Conservation (phyloP, 495 filamentous ascomycete genomes). For the Copromyces sp. region DNA sequence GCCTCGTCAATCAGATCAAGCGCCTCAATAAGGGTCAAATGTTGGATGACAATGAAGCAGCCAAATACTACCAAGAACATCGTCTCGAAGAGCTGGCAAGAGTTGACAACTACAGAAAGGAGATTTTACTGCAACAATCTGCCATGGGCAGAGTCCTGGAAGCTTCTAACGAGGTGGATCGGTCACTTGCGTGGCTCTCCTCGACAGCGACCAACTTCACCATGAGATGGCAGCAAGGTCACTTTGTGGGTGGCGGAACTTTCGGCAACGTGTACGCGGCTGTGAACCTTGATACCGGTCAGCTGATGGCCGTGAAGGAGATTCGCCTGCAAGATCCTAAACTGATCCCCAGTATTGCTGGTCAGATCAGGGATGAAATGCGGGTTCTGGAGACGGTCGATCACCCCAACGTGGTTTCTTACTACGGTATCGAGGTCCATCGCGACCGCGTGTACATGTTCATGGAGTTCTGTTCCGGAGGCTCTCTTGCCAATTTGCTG, state of each 20-base stretch:
- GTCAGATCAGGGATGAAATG: slow-evolving; percentile 95
- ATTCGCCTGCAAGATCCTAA: slow-evolving; percentile 96
- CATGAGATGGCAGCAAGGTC: slow-evolving; percentile 94
- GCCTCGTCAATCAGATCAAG: slow-evolving; percentile 60
- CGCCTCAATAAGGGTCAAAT: slow-evolving; percentile 66
- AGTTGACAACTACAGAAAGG: slow-evolving; percentile 67
- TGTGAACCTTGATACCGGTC: slow-evolving; percentile 91
- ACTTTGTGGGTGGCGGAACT: slow-evolving; percentile 92
- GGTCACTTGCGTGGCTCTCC: slow-evolving; percentile 85
- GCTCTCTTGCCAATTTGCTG: slow-evolving; percentile 78
- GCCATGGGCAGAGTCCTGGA: slow-evolving; percentile 84
- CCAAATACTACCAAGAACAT: slow-evolving; percentile 58
- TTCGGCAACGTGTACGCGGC: slow-evolving; percentile 96
- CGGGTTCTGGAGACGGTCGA: slow-evolving; percentile 87
- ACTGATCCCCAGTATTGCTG: slow-evolving; percentile 83
- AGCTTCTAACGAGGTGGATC: slow-evolving; percentile 87
- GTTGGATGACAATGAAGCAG: slow-evolving; percentile 77
- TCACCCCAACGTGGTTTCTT: slow-evolving; percentile 95
- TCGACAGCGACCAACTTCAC: slow-evolving; percentile 90
- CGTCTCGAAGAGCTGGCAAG: slow-evolving; percentile 58
- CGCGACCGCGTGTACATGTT: slow-evolving; percentile 98
- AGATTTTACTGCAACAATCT: slow-evolving; percentile 78
- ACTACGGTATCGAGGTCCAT: slow-evolving; percentile 96
- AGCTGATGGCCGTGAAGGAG: slow-evolving; percentile 97
- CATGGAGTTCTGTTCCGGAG: slow-evolving; percentile 97